Base-by-base conservation (phyloP, 2,329 filamentous ascomycete genomes). In the Claviceps fusiformis region DNA sequence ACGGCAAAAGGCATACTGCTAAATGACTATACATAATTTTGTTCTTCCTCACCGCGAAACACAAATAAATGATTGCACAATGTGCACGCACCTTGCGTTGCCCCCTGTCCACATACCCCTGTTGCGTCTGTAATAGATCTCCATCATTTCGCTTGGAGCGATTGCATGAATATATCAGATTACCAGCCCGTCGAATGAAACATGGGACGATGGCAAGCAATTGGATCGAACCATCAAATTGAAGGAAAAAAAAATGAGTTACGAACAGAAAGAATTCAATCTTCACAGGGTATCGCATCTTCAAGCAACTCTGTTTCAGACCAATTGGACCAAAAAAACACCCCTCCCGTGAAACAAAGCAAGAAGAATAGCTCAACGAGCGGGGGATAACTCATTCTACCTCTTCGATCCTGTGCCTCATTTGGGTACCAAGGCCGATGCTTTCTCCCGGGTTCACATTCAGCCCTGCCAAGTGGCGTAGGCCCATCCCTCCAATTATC, bases 391-490 rank as follows among this genome's bases (percentile, higher is more conserved):
- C 44, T 67, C 61, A 85, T 64, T 84, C 81, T 60, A 85, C 72
- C 67, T 85, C 82, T 62, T 85, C 80, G 57, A 85, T 78, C 56
- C 71, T 71, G 17, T 74, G 73, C 57, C 70, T 64, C 62, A 62
- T 56, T 52, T 62, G 60, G 35, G 63, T 59, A 5, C 56, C 56
- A 48, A 65, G 61, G 39, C 59, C 59, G 35, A 64, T 56, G 41
- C 54, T 61, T 44, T 61, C 63, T 29, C 56, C 62, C 11, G 64
- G 65, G 46, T 65, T 68, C 52, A 74, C 67, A 49, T 66, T 65
- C 52, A 76, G 63, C 44, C 70, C 72, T 27, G 68, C 71, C 46
- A 75, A 55, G 37, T 62, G 66, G 53, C 64, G 24, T 29, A 46
- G 27, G 24, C 11, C 8, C 3, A 71, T 55, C 31, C 59, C 64